These are phyloP conservation scores for Leucaena leucocephala DNA, from an alignment of 306 rosid species.

Conservation along the genomic window DNA sequence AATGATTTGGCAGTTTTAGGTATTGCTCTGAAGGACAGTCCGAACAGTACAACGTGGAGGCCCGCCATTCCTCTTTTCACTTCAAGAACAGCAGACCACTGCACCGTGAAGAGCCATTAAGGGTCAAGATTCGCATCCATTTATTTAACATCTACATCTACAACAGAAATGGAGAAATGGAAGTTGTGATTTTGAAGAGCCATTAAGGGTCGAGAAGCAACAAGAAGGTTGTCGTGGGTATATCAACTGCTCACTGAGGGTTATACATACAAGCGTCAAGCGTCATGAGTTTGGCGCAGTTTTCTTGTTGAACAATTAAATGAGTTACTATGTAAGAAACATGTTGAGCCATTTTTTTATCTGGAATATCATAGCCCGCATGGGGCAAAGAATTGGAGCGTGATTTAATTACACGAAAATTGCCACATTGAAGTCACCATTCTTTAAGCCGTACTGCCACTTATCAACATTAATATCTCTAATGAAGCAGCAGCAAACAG, in stretches of 20 bases:
- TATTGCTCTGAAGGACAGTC: slow-evolving; percentile 88
- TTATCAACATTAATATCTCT: background rate
- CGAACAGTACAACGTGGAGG: slow-evolving; percentile 89
- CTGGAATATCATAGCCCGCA: slow-evolving; percentile 5
- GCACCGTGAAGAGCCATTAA: slow-evolving; percentile 39
- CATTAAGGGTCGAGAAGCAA: background rate
- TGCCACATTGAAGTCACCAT: background rate
- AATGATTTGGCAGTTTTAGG: slow-evolving; percentile 76
- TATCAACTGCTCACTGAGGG: background rate
- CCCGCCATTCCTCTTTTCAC: slow-evolving; percentile 80
- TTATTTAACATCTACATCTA: slow-evolving; percentile 8
- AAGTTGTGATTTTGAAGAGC: background rate
- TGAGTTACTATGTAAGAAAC: background rate
- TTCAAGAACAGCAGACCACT: slow-evolving; percentile 62
- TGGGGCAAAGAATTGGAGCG: background rate
- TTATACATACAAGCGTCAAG: background rate
- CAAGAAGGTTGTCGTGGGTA: background rate
- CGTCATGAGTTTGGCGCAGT: background rate
- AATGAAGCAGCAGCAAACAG: background rate
- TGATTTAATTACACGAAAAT: background rate
- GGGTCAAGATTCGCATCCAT: slow-evolving; percentile 27
- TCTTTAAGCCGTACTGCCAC: background rate
- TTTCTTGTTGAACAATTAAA: slow-evolving; percentile 15
- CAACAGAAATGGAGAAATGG: slow-evolving; percentile 16
- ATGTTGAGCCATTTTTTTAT: background rate